These are phyloP conservation scores for Prunus dulcis DNA, from an alignment of 306 rosid genomes.

Conservation along the genomic window DNA sequence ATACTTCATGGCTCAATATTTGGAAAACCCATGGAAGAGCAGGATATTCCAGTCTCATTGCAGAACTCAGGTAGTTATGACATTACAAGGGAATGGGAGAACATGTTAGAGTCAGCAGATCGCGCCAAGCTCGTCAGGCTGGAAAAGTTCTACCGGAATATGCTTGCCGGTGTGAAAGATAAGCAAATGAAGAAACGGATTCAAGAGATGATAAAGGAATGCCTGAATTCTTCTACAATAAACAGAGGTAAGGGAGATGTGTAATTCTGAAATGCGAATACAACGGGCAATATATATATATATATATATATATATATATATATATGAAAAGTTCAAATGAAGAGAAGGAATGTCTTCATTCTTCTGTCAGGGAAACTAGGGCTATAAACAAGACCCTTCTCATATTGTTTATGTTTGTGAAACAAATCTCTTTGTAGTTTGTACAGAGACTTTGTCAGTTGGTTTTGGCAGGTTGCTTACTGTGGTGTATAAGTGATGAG, in stretches of 20 bases:
- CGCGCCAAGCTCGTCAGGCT: slow-evolving; percentile 48
- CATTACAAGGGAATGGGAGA: slow-evolving; percentile 83
- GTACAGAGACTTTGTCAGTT: not conserved
- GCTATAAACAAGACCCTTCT: not conserved
- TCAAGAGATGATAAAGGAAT: slow-evolving; percentile 66
- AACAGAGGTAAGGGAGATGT: not conserved
- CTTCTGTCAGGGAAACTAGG: not conserved
- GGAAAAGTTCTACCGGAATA: slow-evolving; percentile 64
- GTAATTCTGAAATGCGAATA: not conserved
- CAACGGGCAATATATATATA: not conserved
- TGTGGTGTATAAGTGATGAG: not conserved
- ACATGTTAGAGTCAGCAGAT: slow-evolving; percentile 73
- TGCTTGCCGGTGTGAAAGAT: slow-evolving; percentile 71
- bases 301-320: not conserved
- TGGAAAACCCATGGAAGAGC: slow-evolving; percentile 73
- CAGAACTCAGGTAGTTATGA: slow-evolving; percentile 44
- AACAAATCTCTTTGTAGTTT: not conserved
- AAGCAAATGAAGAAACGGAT: slow-evolving; percentile 73
- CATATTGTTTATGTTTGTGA: not conserved
- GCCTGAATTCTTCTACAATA: slow-evolving; percentile 43
- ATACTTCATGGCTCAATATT: slow-evolving; percentile 76
- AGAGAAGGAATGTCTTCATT: no score
- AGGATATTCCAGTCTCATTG: slow-evolving; percentile 65
- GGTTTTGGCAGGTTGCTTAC: not conserved
- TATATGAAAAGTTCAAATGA: not conserved